Conservation (phyloP, 257 asterid genomes). For the Marsdenia floribunda region DNA sequence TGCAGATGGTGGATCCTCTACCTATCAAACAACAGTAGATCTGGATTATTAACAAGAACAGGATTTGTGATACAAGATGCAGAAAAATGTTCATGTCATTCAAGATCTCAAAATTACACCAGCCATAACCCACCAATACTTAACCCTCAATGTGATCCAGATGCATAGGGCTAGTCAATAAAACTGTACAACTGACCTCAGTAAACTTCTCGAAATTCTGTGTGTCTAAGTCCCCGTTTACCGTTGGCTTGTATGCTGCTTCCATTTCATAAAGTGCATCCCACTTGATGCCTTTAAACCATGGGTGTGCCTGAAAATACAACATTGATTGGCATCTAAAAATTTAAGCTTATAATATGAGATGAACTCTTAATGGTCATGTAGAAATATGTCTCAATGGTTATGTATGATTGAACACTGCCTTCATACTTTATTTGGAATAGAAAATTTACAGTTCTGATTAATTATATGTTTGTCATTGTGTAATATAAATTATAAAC, state of each 20-base stretch:
- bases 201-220: constrained; percentile 92
- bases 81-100: neutral
- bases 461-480: neutral
- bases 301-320: constrained; percentile 75
- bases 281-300: constrained; percentile 79
- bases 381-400: neutral
- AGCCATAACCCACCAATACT: too few species aligned
- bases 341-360: neutral
- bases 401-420: neutral
- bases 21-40: constrained; percentile 36
- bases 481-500: neutral
- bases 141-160: neutral
- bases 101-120: neutral
- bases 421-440: neutral
- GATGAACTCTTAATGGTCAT: neutral
- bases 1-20: constrained; percentile 55
- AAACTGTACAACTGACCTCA: constrained; percentile 47
- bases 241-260: constrained; percentile 87
- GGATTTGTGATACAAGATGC: neutral
- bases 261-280: constrained; percentile 87
- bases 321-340: neutral
- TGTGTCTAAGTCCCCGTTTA: constrained; percentile 85
- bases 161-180: neutral
- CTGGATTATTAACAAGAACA: neutral
- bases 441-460: neutral